Evolutionary conservation across 192 early-diverging fungal genomes (phyloP).

Genomic region (Entomortierella lignicola): DNA sequence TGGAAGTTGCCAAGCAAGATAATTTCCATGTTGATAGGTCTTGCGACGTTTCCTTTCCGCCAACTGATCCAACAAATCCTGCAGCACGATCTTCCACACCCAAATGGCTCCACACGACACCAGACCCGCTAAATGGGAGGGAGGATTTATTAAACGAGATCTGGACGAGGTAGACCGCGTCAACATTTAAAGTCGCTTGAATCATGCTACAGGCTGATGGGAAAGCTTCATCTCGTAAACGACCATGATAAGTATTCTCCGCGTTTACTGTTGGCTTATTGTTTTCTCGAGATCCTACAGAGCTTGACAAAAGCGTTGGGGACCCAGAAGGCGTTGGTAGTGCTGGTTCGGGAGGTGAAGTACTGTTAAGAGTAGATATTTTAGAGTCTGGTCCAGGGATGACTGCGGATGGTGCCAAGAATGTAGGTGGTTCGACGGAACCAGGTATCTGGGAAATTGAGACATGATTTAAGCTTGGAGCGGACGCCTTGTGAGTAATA

Average conservation of each 20-base stretch:
- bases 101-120: slow-evolving; percentile 23
- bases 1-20: slow-evolving; percentile 13
- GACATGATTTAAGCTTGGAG: not conserved
- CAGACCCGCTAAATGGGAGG: not conserved
- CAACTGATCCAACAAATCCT: slow-evolving; percentile 7
- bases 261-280: not conserved
- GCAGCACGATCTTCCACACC: not conserved
- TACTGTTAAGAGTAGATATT: not conserved
- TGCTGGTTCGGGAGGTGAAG: slow-evolving; percentile 1
- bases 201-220: slow-evolving; percentile 35
- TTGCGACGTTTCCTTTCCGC: not conserved
- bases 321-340: slow-evolving; percentile 35
- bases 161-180: slow-evolving; percentile 38
- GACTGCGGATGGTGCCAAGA: not conserved
- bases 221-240: slow-evolving; percentile 25
- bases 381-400: not conserved
- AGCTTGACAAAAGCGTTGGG: slow-evolving; percentile 12
- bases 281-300: not conserved
- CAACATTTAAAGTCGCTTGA: slow-evolving; percentile 23
- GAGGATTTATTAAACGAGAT: not conserved
- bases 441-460: not conserved
- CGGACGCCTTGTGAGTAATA: not conserved
- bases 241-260: not conserved
- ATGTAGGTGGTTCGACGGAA: not conserved
- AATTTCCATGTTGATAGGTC: not conserved